Conservation (phyloP, 2,329 filamentous ascomycete species). For the Penicillium sp. region DNA sequence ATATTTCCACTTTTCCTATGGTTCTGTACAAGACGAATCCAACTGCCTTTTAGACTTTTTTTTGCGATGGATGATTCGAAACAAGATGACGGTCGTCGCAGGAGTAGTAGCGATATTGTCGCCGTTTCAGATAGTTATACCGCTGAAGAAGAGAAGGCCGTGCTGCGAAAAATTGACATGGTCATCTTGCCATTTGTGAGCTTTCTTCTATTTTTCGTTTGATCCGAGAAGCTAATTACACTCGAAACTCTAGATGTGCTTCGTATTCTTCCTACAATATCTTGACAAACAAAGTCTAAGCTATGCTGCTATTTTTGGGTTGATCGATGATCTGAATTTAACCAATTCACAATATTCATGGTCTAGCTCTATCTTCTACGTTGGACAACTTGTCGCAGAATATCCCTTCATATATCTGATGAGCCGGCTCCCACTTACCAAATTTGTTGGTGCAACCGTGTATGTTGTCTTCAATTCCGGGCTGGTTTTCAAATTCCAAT, state of each 20-base stretch:
- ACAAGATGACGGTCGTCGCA: constrained; percentile 3
- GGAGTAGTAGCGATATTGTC: constrained; percentile 11
- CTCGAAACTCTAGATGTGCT: constrained; percentile 41
- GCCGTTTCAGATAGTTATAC: constrained; percentile 13
- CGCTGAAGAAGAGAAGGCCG: constrained; percentile 20
- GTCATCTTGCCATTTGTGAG: constrained; percentile 26
- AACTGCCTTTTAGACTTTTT: neutral
- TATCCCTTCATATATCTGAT: constrained; percentile 59
- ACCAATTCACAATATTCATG: constrained; percentile 55
- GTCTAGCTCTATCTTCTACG: constrained; percentile 42
- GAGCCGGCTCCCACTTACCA: constrained; percentile 54
- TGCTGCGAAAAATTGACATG: constrained; percentile 23
- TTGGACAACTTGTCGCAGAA: constrained; percentile 53
- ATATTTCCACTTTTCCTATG: neutral
- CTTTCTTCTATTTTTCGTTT: neutral
- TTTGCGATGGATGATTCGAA: constrained; percentile 12
- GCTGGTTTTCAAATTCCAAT: too few species aligned
- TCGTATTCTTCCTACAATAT: constrained; percentile 53
- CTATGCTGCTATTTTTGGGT: constrained; percentile 51
- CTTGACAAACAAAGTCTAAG: constrained; percentile 50
- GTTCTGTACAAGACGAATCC: neutral
- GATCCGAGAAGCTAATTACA: neutral
- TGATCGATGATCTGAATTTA: constrained; percentile 53
- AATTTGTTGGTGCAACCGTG: constrained; percentile 55
- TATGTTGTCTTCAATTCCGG: constrained; percentile 33